Base-by-base conservation (phyloP, 1,284 basidiomycete species). In the Sanghuangporus baumii region DNA sequence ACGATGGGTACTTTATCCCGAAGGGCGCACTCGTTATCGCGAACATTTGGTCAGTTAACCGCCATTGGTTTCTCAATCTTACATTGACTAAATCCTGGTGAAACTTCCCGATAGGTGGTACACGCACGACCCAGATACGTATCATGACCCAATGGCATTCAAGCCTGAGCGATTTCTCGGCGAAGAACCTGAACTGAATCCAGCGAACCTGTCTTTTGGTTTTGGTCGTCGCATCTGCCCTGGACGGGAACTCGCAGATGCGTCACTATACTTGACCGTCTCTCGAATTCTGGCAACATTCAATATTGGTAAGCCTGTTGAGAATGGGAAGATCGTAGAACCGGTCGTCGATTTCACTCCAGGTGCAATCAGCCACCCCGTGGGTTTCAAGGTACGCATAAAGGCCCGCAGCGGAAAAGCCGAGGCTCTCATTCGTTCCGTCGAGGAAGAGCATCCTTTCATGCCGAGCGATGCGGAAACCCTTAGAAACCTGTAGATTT, bases 141-240 rank as follows among this genome's bases (percentile, higher is more conserved):
- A 74, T 62, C 68, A 68, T 8, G 66, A 70, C 14, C 71, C 72
- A 1, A 61, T 20, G 7, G 16, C 50, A 14, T 74, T 74, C 66
- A 68, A 70, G 16, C 73, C 73, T 1, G 69, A 70, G 2, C 63
- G 73, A 3, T 72, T 71, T 60, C 60, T 72, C 12, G 37, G 55
- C 11, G 55, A 26, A 1, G 43, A 57, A 6, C 54, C 63, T 6
- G 67, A 69, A 34, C 41, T 34, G 38, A 55, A 65, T 38, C 63
- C 63, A 7, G 36, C 18, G n/a, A 12, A n/a, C 11, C n/a, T 58
- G 18, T 40, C 55, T 6, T 65, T 65, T 36, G 63, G 63, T 6
- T 65, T 65, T 40, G 63, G 63, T 3, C 58, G 63, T 38, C 58
- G 62, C 7, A 57, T 64, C 7, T 67, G 65, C 51, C 65, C 65